Evolutionary conservation across 352 stramenopile genomes (phyloP).

Genomic region (Blastocystis hominis): DNA sequence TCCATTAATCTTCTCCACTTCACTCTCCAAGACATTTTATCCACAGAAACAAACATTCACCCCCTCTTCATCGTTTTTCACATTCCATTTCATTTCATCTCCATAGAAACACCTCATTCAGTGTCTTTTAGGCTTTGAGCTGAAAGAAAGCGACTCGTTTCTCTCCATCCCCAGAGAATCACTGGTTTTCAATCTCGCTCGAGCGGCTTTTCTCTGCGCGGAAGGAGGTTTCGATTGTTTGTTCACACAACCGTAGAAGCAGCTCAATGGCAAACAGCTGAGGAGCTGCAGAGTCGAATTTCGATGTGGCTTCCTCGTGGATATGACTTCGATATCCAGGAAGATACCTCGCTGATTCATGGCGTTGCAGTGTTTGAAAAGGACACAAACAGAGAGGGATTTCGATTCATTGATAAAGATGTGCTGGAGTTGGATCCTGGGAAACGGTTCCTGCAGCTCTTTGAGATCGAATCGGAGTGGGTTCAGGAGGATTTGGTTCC

Average conservation of each 20-base stretch:
- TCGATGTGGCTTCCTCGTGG: neutral
- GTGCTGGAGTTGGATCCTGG: neutral
- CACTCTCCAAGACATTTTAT: neutral
- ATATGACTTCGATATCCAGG: slow-evolving; percentile 44
- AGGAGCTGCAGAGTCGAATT: slow-evolving; percentile 27
- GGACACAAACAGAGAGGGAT: neutral
- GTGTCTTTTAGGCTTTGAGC: neutral
- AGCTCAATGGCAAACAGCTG: neutral
- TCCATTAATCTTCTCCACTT: neutral
- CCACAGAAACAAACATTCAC: neutral
- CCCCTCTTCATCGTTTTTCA: neutral
- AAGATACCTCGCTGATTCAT: neutral
- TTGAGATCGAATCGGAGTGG: slow-evolving; percentile 47
- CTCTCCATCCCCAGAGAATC: neutral
- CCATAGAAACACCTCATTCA: slow-evolving; percentile 22
- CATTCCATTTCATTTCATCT: neutral
- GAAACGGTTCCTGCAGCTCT: slow-evolving; percentile 1
- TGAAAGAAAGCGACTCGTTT: neutral
- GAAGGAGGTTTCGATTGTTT: neutral
- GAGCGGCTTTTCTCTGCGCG: neutral
- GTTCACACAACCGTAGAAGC: neutral
- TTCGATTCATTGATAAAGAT: slow-evolving; percentile 34
- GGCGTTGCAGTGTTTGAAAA: neutral
- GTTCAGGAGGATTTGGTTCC: slow-evolving; percentile 34
- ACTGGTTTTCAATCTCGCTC: neutral